Base-by-base conservation (phyloP, 805 yeast genomes). In the Cyberlindnera mississippiensis region DNA sequence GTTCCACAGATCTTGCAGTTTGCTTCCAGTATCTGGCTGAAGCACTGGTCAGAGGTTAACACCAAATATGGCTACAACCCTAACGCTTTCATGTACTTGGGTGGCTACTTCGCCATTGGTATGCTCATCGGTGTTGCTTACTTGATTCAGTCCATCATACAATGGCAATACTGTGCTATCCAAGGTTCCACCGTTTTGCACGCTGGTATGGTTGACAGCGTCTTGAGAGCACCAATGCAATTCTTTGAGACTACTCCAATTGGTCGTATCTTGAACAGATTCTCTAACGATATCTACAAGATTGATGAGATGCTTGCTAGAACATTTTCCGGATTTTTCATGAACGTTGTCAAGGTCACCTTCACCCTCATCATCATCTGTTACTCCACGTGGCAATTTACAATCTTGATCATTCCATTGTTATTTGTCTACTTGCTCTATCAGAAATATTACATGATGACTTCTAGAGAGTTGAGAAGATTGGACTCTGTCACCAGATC, bases 161-260 rank as follows among this genome's bases (percentile, higher is more conserved):
- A 85, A 59, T 84, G 90, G 88, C 75, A 88, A 24, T 79, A 70
- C 63, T 87, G 96, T 61, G 78, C 95, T 2, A 84, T 91, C 55
- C 77, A 77, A 42, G 95, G 93, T 8, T 91, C 98, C 9, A 78
- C 69, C 44, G 74, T 69, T 42, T 68, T 88, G 46, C 98, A 90
- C 62, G 74, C 80, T 46, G 63, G 66, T 14, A 88, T 90, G 96
- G 79, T 90, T 4, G 63, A 64, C 28, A 59, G 75, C 41, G 93
- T 90, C 12, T 64, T 91, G 45, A 74, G 90, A 50, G 93, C 96
- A 0, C 97, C 97, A 48, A 91, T 90, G 97, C 75, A 87, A 26
- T 90, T 91, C 62, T 90, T 90, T 59, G 98, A 90, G 64, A 88
- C 96, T 2, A 90, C 98, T 0, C 98, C 97, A 42, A 80, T 89